Evolutionary conservation across 73 alveolate species (phyloP), one percentile per base, ranked within the genome.

Genomic region (Breviolum minutum): DNA sequence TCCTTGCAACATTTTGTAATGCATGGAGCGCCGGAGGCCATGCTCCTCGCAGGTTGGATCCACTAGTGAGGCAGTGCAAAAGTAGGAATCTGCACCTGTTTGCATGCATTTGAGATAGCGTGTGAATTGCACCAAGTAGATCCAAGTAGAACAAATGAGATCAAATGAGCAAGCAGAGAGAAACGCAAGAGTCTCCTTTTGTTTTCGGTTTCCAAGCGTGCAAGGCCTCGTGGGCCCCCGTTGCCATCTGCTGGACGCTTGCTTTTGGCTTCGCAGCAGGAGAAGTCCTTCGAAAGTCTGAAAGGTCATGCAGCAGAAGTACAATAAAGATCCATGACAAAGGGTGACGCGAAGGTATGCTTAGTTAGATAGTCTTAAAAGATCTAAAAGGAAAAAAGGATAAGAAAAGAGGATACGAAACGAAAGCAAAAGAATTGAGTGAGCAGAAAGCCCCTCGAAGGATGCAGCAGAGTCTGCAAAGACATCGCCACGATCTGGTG

Each of bases 191-290:
- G 62, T 29, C 11, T 14, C 63, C 85, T 77, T 12, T 26, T 20
- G 26, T 12, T 3, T 29, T n/a, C 27, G 61, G 19, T 9, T 10
- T 22, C 14, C 2, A 14, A 8, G 30, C 24, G 32, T 62, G 80
- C 29, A 24, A 90, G 96, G 96, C 96, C 96, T 13, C 87, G 96
- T 26, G 96, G 96, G 70, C 96, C 96, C 30, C 96, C 96, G 19
- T 24, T 90, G 87, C 96, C 96, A 40, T 90, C 96, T 22, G 96
- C 96, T 27, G 96, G 96, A 12, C 87, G 96, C 17, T 27, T 90
- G 27, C 87, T 90, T 7, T 73, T 90, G 5, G 87, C 96, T 27
- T 69, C 96, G 32, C 87, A 73, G 63, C 96, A 90, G 96, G 87
- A 89, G 69, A 6, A 19, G n/a, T 61, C 30, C 27, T 61, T 7